phyloP scores from a whole-genome alignment of 1,284 basidiomycete species.

The Cutaneotrichosporon mucoides region DNA sequence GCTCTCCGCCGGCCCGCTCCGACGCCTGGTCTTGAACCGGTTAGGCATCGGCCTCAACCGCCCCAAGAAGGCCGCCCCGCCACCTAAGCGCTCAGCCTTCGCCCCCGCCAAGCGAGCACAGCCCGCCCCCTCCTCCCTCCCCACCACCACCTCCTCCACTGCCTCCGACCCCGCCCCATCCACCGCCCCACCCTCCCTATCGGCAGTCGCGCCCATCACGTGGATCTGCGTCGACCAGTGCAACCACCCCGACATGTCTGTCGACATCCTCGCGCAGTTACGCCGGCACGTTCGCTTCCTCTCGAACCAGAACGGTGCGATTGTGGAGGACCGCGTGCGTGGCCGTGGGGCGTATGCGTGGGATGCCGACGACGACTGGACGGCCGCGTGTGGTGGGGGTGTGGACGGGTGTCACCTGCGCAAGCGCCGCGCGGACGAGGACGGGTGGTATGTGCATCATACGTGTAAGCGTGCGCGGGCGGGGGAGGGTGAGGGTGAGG shows the following conservation, averaged over 20 bases:
- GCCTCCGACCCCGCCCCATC: too few species aligned
- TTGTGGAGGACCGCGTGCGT: slow-evolving; percentile 26
- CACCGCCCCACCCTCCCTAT: too few species aligned
- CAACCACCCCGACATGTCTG: slow-evolving; percentile 23
- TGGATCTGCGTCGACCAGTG: slow-evolving; percentile 41
- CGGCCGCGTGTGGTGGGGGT: background rate
- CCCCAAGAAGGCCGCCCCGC: background rate
- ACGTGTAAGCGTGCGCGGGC: slow-evolving; percentile 6
- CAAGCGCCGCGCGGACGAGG: slow-evolving; percentile 3
- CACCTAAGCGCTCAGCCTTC: slow-evolving; percentile 4
- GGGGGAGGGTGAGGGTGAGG: background rate
- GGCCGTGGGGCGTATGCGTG: slow-evolving; percentile 32
- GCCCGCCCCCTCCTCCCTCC: background rate
- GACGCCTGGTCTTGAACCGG: slow-evolving; percentile 22
- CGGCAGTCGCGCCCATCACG: slow-evolving; percentile 12
- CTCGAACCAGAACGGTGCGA: slow-evolving; percentile 14
- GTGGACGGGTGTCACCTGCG: slow-evolving; percentile 9
- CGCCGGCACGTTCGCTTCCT: slow-evolving; percentile 27
- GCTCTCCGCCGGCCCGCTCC: slow-evolving; percentile 23
- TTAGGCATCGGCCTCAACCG: slow-evolving; percentile 1
- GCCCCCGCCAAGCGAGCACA: background rate
- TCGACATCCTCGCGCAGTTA: slow-evolving; percentile 15
- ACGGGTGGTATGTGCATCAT: slow-evolving; percentile 13
- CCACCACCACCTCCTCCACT: background rate
- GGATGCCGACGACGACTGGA: slow-evolving; percentile 12